Base-by-base conservation (phyloP, 2,329 filamentous ascomycete genomes). In the Talaromyces funiculosus region DNA sequence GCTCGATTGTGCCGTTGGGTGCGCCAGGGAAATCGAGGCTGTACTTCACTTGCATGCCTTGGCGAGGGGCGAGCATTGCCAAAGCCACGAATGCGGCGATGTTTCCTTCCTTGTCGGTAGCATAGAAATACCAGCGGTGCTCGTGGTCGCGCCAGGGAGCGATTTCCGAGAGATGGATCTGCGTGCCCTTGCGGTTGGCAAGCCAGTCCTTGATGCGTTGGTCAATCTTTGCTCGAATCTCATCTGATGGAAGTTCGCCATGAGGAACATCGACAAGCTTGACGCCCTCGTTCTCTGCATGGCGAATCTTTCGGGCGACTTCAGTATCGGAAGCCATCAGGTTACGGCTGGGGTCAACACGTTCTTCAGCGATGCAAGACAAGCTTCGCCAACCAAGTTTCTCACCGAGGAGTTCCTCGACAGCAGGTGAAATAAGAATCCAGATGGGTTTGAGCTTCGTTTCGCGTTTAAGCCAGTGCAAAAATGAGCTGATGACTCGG, bases 21-120 rank as follows among this genome's bases (percentile, higher is more conserved):
- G 92, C 85, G 26, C 85, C 86, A 0, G 92, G 92, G 81, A 97
- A 96, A 75, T 97, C 91, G 59, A 97, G 85, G n/a, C 89, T 90
- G 80, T 94, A 96, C 79, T 97, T 97, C 72, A 96, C 88, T 78
- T 97, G 92, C 86, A 91, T 95, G 59, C 92, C 92, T 72, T 95
- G 85, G 37, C 84, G 81, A 1, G 91, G 90, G 3, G 89, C 85
- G 29, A 97, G 84, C 73, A 91, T 89, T 57, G 90, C 89, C 68
- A 97, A 80, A 8, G 93, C 87, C n/a, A 93, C 88, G 61, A 97
- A 83, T 35, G 89, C 88, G 43, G 82, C 82, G 60, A 97, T 85
- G 62, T 82, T 84, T 64, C 89, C 89, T 16, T 90, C 83, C 69
- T 84, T 82, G 65, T 89, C 89, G 65, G 87, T 82, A 9, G 90